Evolutionary conservation across 495 filamentous ascomycete species (phyloP).

Genomic region (Aspergillus coremiiformis): DNA sequence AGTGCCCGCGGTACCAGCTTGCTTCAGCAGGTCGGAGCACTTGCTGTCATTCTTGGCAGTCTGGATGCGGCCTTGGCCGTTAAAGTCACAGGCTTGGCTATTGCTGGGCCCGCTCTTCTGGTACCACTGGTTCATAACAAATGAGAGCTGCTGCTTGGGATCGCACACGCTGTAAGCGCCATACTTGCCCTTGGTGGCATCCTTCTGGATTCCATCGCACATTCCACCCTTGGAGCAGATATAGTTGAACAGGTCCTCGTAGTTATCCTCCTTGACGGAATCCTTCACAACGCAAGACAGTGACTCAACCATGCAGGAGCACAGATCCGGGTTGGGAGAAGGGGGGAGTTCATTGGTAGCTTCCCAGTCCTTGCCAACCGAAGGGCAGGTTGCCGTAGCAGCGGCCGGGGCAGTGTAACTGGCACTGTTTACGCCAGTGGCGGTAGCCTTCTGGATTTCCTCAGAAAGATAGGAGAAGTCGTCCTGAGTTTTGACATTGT

Average conservation of each 20-base stretch:
- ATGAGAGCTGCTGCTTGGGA: constrained; percentile 67
- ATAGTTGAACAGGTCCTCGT: constrained; percentile 60
- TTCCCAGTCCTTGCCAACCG: constrained; percentile 55
- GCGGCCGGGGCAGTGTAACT: constrained; percentile 66
- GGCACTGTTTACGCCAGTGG: constrained; percentile 54
- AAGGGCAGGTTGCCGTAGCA: constrained; percentile 65
- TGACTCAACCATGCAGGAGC: constrained; percentile 74
- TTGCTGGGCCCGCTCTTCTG: constrained; percentile 43
- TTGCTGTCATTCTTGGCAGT: constrained; percentile 37
- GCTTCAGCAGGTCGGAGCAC: constrained; percentile 48
- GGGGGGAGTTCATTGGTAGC: constrained; percentile 73
- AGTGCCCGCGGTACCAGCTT: constrained; percentile 55
- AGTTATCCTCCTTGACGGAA: constrained; percentile 46
- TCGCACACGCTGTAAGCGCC: constrained; percentile 89
- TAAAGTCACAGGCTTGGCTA: constrained; percentile 66
- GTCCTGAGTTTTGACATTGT: constrained; percentile 49
- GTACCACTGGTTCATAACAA: constrained; percentile 80
- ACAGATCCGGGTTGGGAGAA: constrained; percentile 67
- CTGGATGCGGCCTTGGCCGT: constrained; percentile 50
- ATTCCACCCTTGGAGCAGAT: constrained; percentile 55
- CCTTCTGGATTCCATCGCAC: constrained; percentile 64
- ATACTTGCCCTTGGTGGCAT: constrained; percentile 65
- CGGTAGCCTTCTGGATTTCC: constrained; percentile 60
- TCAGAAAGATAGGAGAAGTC: constrained; percentile 72
- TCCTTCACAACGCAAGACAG: constrained; percentile 61